Evolutionary conservation across 2,329 filamentous ascomycete genomes (phyloP), one percentile per base, ranked within the genome.

Genomic region (Aspergillus nomiae): DNA sequence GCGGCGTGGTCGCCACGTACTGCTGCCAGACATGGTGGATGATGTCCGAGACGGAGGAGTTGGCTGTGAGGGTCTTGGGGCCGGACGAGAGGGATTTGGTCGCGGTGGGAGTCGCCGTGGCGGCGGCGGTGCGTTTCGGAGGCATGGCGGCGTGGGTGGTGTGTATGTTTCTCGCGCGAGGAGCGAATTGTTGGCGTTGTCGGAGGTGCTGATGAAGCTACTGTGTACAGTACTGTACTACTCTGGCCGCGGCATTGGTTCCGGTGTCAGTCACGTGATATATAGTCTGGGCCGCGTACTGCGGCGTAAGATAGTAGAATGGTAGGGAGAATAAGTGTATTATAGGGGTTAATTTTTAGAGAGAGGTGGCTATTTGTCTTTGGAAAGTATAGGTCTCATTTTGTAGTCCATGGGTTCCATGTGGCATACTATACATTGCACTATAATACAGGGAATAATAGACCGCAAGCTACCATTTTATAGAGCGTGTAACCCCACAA

Each of bases 1-100:
- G 94, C 54, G 94, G 89, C 51, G 95, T 99, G 70, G 88, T 85
- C 69, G 90, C 82, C 60, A 89, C 77, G 80, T 99, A 99, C 79
- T 92, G 88, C 71, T 88, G 82, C 86, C 89, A 90, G 70, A 97
- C 84, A 74, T 88, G 89, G 61, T 84, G 71, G 50, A 89, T 82
- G 67, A 96, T 91, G 72, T 89, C 83, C 73, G 81, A 69, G 30
- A 76, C 65, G 46, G 79, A 78, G 48, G 78, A 77, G 56, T 78
- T 79, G 30, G 74, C 64, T 62, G 75, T 76, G 50, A 81, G 73
- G 32, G 77, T 74, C 21, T 75, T 67, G 43, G 75, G 70, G 67
- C 73, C 73, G 41, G 76, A 73, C 60, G 74, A 73, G 56, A 78
- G 70, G 62, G 74, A 54, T 51, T 70, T 64, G 59, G 72, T 58